Percentiles rank a stretch among this genome's conserved stretches.
Conservation (phyloP, 345 rosid genomes). For the Populus tremula region DNA sequence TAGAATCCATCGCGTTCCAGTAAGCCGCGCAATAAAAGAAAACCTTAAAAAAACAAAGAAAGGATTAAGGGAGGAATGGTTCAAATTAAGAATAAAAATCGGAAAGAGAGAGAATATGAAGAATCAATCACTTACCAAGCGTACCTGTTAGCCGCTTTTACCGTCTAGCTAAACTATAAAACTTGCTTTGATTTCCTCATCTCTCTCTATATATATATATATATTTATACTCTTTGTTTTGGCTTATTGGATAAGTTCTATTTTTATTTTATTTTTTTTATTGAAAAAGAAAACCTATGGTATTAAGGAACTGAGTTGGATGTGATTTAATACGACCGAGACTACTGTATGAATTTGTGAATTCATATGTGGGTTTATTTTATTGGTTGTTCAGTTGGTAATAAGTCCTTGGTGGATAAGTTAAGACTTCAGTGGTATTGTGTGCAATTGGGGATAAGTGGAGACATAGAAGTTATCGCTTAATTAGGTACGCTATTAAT, state of each 20-base stretch:
- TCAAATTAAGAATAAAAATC: background rate
- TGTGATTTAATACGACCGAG: background rate
- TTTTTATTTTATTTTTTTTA: background rate
- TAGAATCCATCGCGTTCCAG: conserved; percentile 44
- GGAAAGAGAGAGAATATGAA: background rate
- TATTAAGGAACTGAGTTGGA: background rate
- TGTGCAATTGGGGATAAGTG: too few relatives aligned
- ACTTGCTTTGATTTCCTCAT: background rate
- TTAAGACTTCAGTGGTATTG: background rate
- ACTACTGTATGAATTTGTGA: background rate
- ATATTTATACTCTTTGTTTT: background rate
- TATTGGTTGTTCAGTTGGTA: background rate
- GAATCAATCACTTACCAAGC: background rate
- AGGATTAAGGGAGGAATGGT: background rate
- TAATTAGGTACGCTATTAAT: background rate
- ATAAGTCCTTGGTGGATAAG: background rate
- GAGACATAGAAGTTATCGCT: background rate
- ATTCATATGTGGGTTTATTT: background rate
- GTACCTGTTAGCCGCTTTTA: conserved; percentile 28
- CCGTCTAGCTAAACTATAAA: background rate
- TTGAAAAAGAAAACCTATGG: background rate
- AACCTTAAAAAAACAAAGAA: conserved; percentile 6
- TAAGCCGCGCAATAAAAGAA: conserved; percentile 11
- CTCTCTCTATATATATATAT: background rate
- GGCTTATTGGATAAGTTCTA: conserved; percentile 12